Conservation (phyloP, 2,329 filamentous ascomycete genomes). For the Botrytis medusae region DNA sequence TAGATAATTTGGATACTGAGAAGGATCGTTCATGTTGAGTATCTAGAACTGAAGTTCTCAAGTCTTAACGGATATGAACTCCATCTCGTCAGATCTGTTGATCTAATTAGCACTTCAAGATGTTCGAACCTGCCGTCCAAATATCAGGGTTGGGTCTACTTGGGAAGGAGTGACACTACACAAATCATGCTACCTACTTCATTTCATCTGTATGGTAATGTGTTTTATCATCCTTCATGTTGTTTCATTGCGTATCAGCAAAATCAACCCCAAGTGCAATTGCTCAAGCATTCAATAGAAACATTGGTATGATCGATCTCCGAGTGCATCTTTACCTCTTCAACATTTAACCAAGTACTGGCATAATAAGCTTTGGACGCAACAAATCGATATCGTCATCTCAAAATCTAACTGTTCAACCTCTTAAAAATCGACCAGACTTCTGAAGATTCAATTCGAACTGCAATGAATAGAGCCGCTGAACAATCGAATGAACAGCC, state of each 20-base stretch:
- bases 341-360: background rate
- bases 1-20: background rate
- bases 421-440: background rate
- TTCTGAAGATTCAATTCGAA: background rate
- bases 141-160: background rate
- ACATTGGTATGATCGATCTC: background rate
- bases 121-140: background rate
- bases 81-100: background rate
- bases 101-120: background rate
- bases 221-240: too few relatives aligned
- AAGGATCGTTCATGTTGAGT: background rate
- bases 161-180: background rate
- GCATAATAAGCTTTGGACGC: background rate
- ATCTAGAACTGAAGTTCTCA: background rate
- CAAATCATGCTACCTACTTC: background rate
- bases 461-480: background rate
- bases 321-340: background rate
- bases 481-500: background rate
- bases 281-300: background rate
- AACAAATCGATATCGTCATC: background rate
- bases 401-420: background rate
- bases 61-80: background rate
- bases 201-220: background rate
- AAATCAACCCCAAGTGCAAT: background rate
- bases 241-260: background rate